Evolutionary conservation across 108 stramenopile genomes (phyloP), one percentile per base, ranked within the genome.

Genomic region (Stephanodiscus minutulus): DNA sequence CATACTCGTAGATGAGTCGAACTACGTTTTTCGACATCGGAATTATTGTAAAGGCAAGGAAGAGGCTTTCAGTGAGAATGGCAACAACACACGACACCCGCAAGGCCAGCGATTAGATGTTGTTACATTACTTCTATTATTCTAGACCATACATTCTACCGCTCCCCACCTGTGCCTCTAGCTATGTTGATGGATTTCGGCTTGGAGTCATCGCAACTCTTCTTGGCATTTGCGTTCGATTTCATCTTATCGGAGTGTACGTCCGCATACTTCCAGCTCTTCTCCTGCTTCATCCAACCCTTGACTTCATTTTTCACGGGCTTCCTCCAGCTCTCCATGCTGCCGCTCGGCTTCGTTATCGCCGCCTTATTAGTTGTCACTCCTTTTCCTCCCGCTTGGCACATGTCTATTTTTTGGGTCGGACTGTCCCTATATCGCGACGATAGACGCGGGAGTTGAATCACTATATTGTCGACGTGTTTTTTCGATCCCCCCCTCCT

Each of bases 241-340:
- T 36, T 37, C 47, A 55, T 65, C 36, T 31, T 55, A n/a, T 36
- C 64, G 8, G 70, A 52, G 62, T 79, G 77, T 24, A 46, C 44
- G 35, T 70, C 58, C 7, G 77, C 65, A 43, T 71, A 25, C 52
- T 28, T 66, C 77, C 77, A 79, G 7, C 46, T 64, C 64, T 65
- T 72, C 56, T 72, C 60, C 29, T 37, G 33, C 17, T 24, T 72
- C 70, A 72, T 79, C 77, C 77, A 79, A 36, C 12, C 20, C 41
- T 56, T 27, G 9, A n/a, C 48, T 25, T 36, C 31, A 15, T 72
- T 37, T 46, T 56, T 61, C 41, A 24, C 48, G 15, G 70, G 59
- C 50, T 67, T 70, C 70, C 70, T 66, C 55, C 55, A 3, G 18
- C 33, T 44, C 20, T 44, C 55, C 35, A n/a, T 56, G 12, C 28